A percentile compares a stretch with the other conserved stretches of the same genome.
These are phyloP conservation scores for Pulveroboletus sp. DNA, from an alignment of 768 basidiomycete genomes.

Conservation along the genomic window DNA sequence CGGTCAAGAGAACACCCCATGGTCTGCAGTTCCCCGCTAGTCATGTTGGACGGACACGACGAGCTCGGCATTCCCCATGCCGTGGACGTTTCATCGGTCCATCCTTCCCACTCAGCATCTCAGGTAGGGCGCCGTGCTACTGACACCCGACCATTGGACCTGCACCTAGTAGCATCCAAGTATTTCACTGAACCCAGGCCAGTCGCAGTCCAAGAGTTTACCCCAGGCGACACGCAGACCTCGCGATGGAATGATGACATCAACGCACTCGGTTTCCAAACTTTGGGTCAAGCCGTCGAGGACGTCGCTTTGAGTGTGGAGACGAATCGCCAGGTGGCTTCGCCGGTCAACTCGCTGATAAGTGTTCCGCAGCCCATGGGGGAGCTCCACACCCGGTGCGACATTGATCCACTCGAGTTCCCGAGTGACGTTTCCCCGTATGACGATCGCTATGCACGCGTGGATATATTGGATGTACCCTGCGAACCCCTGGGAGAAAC, in stretches of 20 bases:
- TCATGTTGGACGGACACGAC: constrained; percentile 23
- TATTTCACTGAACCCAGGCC: constrained; percentile 5
- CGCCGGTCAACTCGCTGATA: constrained; percentile 2
- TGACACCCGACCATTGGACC: constrained; percentile 1
- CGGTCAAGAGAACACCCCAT: not conserved
- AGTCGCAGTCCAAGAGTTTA: not conserved
- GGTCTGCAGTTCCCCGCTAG: constrained; percentile 10
- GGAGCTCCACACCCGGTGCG: constrained; percentile 9
- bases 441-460: constrained; percentile 1
- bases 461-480: not conserved
- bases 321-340: not conserved
- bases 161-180: constrained; percentile 4
- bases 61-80: not conserved
- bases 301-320: not conserved
- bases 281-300: not conserved
- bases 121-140: constrained; percentile 31
- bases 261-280: not conserved
- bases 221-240: not conserved
- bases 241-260: not conserved
- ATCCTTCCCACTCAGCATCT: constrained; percentile 56
- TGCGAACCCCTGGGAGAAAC: not conserved
- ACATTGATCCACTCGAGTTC: constrained; percentile 8
- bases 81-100: constrained; percentile 27
- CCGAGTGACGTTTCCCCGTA: constrained; percentile 9
- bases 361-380: constrained; percentile 3